phyloP scores from a whole-genome alignment of 208 protist genomes.

The Leishmania lainsoni region DNA sequence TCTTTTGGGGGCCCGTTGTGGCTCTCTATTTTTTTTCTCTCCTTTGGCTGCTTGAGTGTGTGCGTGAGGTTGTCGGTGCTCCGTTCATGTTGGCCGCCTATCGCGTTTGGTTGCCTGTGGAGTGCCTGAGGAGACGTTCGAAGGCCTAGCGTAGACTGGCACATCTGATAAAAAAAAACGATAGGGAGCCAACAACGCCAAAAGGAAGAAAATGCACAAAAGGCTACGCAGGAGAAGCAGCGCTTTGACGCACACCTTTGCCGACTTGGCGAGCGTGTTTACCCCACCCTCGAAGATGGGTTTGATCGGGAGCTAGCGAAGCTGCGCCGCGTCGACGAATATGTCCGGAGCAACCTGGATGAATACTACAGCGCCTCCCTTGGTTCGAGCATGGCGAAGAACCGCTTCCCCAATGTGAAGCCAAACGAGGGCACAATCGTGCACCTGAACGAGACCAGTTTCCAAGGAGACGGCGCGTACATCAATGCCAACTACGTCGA shows the following conservation, averaged over 20 bases:
- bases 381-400: constrained; percentile 70
- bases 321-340: constrained; percentile 56
- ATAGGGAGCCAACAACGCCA: not conserved
- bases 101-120: not conserved
- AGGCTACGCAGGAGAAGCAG: constrained; percentile 33
- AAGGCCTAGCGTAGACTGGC: not conserved
- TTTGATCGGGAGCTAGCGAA: constrained; percentile 69
- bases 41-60: not conserved
- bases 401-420: constrained; percentile 73
- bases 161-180: not conserved
- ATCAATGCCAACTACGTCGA: constrained; percentile 93
- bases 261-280: constrained; percentile 28
- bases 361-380: constrained; percentile 74
- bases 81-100: not conserved
- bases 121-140: not conserved
- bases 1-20: not conserved
- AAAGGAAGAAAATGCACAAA: constrained; percentile 30
- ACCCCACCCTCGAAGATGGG: constrained; percentile 48
- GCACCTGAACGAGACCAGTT: constrained; percentile 31
- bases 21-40: not conserved
- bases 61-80: not conserved
- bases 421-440: constrained; percentile 77
- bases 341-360: constrained; percentile 65
- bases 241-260: constrained; percentile 34
- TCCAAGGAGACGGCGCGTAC: constrained; percentile 58